phyloP scores from a whole-genome alignment of 257 asterid species.

The Penstemon eatonii region DNA sequence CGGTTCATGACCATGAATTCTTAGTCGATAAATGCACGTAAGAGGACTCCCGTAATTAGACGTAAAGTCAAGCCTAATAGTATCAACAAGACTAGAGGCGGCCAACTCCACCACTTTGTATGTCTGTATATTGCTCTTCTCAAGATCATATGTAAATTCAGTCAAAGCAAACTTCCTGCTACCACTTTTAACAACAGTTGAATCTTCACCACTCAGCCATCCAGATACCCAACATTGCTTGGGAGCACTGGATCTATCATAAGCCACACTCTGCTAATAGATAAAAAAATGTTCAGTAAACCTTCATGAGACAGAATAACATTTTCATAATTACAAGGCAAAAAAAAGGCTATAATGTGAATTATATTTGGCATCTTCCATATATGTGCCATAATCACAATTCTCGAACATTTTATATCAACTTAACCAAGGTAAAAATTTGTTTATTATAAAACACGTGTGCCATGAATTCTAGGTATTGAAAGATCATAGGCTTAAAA shows the following conservation, averaged over 20 bases:
- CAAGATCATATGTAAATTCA: slow-evolving; percentile 75
- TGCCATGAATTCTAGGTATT: too few species aligned
- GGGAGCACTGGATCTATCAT: slow-evolving; percentile 94
- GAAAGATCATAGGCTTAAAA: too few species aligned
- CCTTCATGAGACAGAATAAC: neutral
- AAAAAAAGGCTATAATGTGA: too few species aligned
- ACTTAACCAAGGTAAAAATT: too few species aligned
- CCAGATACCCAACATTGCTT: slow-evolving; percentile 82
- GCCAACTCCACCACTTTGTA: slow-evolving; percentile 52
- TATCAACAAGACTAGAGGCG: slow-evolving; percentile 46
- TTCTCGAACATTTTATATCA: too few species aligned
- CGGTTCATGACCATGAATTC: slow-evolving; percentile 81
- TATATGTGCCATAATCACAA: too few species aligned
- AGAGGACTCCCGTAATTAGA: slow-evolving; percentile 83
- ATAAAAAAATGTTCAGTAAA: slow-evolving; percentile 21
- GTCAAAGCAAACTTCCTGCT: slow-evolving; percentile 51
- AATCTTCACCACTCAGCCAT: slow-evolving; percentile 54
- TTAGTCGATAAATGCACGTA: slow-evolving; percentile 84
- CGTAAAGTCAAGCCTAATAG: slow-evolving; percentile 67
- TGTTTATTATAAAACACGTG: too few species aligned
- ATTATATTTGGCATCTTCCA: too few species aligned
- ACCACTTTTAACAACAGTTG: slow-evolving; percentile 29
- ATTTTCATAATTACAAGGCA: too few species aligned
- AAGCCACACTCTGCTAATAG: slow-evolving; percentile 75
- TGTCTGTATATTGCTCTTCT: slow-evolving; percentile 77